Evolutionary conservation across 805 yeast genomes (phyloP).

Genomic region (Monosporozyma servazzii): DNA sequence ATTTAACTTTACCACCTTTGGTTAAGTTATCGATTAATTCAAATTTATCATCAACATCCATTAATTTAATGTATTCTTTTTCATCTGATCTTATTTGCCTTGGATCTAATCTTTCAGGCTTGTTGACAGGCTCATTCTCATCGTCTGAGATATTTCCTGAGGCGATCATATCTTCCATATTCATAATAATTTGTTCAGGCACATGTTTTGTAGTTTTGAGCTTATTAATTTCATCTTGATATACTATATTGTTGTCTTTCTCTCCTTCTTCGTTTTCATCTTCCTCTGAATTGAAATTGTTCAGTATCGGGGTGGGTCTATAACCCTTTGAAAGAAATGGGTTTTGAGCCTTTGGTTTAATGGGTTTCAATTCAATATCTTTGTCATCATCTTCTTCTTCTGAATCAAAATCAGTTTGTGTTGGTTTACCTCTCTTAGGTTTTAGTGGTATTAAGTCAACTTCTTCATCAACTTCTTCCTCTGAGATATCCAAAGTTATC

Average conservation of each 20-base stretch:
- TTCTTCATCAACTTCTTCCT: conserved; percentile 1
- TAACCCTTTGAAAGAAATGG: neutral
- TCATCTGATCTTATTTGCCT: conserved; percentile 9
- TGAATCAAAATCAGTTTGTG: neutral
- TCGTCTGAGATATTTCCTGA: neutral
- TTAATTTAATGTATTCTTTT: conserved; percentile 19
- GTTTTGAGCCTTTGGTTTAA: neutral
- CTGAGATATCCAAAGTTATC: neutral
- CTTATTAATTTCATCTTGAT: neutral
- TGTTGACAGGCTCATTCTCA: neutral
- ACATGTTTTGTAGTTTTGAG: neutral
- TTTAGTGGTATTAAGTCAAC: neutral
- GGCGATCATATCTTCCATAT: conserved; percentile 2
- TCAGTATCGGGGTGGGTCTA: neutral
- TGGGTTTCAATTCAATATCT: neutral
- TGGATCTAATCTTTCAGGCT: neutral
- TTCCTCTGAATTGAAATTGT: neutral
- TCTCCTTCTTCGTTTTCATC: neutral
- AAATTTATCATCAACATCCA: conserved; percentile 21
- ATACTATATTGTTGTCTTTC: neutral
- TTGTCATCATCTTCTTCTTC: conserved; percentile 1
- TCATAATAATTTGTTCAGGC: neutral
- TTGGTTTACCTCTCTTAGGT: neutral
- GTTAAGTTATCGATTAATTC: conserved; percentile 19
- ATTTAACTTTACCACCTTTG: conserved; percentile 11